These are phyloP conservation scores for Vitis hybrid DNA, from an alignment of 177 flowering plant species.

Conservation along the genomic window DNA sequence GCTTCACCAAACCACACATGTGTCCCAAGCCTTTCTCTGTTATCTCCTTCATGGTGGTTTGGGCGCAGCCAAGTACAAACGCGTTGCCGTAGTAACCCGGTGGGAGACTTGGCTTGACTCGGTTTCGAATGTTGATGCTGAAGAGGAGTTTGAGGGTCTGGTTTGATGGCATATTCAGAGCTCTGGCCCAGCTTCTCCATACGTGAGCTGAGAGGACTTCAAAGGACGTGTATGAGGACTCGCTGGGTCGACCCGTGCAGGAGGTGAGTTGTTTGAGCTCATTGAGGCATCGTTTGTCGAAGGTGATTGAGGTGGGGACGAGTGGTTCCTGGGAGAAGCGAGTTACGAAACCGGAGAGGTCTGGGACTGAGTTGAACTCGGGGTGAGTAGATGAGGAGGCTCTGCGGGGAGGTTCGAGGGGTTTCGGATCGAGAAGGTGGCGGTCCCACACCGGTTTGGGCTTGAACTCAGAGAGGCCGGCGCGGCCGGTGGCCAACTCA, in stretches of 20 bases:
- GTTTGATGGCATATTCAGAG: conserved; percentile 43
- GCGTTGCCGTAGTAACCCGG: conserved; percentile 71
- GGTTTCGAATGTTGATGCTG: conserved; percentile 53
- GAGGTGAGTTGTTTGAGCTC: conserved; percentile 41
- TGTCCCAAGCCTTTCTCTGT: conserved; percentile 44
- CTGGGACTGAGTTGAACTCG: conserved; percentile 56
- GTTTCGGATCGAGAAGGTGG: conserved; percentile 41
- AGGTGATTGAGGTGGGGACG: conserved; percentile 45
- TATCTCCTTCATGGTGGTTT: conserved; percentile 42
- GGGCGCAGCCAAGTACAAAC: conserved; percentile 69
- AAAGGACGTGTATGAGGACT: conserved; percentile 44
- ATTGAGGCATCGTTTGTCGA: conserved; percentile 20
- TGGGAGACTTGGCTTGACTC: conserved; percentile 56
- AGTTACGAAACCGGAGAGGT: conserved; percentile 37
- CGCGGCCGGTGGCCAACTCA: conserved; percentile 34
- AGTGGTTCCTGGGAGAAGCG: conserved; percentile 44
- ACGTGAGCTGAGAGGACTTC: conserved; percentile 70
- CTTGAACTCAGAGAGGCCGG: conserved; percentile 12
- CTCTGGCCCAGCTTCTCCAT: conserved; percentile 72
- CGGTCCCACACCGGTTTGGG: conserved; percentile 67
- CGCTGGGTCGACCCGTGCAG: conserved; percentile 18
- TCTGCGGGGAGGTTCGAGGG: neutral
- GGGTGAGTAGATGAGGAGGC: conserved; percentile 32
- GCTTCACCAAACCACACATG: conserved; percentile 42
- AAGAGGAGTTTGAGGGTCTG: conserved; percentile 55